These are phyloP conservation scores for rapeseed (Brassica napus) DNA, from an alignment of 345 rosid genomes.

Conservation along the genomic window Da-Ae NC_063434.1:11580001-11580500, in stretches of 20 bases:
- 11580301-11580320: constrained; percentile 46
- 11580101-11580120: constrained; percentile 45
- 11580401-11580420: constrained; percentile 42
- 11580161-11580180: constrained; percentile 59
- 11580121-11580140: constrained; percentile 66
- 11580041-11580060: constrained; percentile 60
- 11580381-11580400: constrained; percentile 22
- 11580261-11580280: constrained; percentile 53
- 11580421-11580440: neutral
- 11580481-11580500: constrained; percentile 18
- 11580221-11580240: constrained; percentile 43
- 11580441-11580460: constrained; percentile 20
- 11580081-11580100: neutral
- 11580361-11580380: constrained; percentile 44
- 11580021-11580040: constrained; percentile 75
- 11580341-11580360: constrained; percentile 39
- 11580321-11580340: constrained; percentile 50
- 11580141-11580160: constrained; percentile 69
- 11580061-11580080: constrained; percentile 39
- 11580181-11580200: constrained; percentile 56
- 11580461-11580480: constrained; percentile 26
- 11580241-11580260: constrained; percentile 49
- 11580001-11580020: constrained; percentile 57
- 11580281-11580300: constrained; percentile 55
- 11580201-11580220: constrained; percentile 68